A percentile compares a stretch with the other conserved stretches of the same genome.
These are phyloP conservation scores for Melampsora larici-populina DNA, from an alignment of 1,284 basidiomycete species.

Conservation along the genomic window DNA sequence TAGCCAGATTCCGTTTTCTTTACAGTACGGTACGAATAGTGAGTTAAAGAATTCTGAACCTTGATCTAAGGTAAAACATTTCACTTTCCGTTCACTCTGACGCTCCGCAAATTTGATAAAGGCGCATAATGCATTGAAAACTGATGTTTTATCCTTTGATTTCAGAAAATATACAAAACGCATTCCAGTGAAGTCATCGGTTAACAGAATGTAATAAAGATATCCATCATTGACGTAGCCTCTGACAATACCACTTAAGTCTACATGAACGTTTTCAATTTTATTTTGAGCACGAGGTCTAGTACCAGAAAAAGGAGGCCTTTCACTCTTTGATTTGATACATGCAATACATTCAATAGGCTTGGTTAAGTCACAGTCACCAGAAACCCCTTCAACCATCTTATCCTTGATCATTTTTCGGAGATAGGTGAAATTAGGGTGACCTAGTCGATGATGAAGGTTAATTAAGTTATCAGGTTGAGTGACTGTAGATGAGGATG, in stretches of 20 bases:
- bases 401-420: not conserved
- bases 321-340: not conserved
- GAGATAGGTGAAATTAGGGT: not conserved
- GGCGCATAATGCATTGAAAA: too few relatives aligned
- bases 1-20: not conserved
- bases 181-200: too few relatives aligned
- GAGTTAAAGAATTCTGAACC: not conserved
- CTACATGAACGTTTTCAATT: not conserved
- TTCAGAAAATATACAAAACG: too few relatives aligned
- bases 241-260: slow-evolving; percentile 32
- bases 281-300: not conserved
- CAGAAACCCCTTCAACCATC: not conserved
- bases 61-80: too few relatives aligned
- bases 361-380: too few relatives aligned
- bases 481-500: not conserved
- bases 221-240: too few relatives aligned
- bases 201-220: too few relatives aligned
- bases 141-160: too few relatives aligned
- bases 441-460: not conserved
- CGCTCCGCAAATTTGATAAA: too few relatives aligned
- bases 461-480: too few relatives aligned
- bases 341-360: slow-evolving; percentile 16
- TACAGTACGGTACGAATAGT: not conserved
- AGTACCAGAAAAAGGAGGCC: not conserved
- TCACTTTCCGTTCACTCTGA: too few relatives aligned